Evolutionary conservation across 441 rosid species (phyloP), one percentile per base, ranked within the genome.

Genomic region (Manihot esculenta): DNA sequence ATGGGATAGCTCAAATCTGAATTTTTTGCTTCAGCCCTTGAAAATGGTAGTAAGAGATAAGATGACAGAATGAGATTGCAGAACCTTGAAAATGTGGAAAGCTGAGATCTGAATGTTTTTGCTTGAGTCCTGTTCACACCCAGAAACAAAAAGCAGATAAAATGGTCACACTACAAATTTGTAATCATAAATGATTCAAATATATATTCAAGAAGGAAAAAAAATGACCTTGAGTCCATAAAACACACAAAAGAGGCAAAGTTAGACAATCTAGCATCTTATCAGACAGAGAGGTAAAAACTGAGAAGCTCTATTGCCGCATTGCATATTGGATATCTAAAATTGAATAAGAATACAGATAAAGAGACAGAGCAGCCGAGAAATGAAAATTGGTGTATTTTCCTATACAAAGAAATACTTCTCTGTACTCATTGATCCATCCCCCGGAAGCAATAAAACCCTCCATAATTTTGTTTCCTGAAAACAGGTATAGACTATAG

Each of bases 61-160:
- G 18, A 64, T 47, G 18, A 74, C 30, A 12, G 72, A 58, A 67
- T 63, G 69, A 70, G 66, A 67, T 45, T 55, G 23, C 14, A 67
- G 21, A 79, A 95, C 99, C 94, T 95, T 95, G 80, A 95, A 95
- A 80, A 95, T 92, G 84, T 95, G 97, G 79, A 95, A 95, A 76
- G 99, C 98, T 9, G 92, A 82, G 59, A 90, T 85, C 81, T 87
- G 97, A 70, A 95, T 95, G 70, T 91, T 95, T 84, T 89, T 91
- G 89, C 98, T 95, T 0, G 98, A 86, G 75, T 95, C 99, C 98
- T 95, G 90, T 76, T 64, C 77, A 79, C 61, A 75, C 67, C 69
- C 24, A 79, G 73, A 57, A n/a, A 48, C 56, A 21, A 11, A 21
- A 11, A 73, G 60, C 33, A 70, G 62, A 47, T 20, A 17, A 50